Evolutionary conservation across 106 monocot genomes (phyloP).

Genomic region (Dendrobium officinale): DNA sequence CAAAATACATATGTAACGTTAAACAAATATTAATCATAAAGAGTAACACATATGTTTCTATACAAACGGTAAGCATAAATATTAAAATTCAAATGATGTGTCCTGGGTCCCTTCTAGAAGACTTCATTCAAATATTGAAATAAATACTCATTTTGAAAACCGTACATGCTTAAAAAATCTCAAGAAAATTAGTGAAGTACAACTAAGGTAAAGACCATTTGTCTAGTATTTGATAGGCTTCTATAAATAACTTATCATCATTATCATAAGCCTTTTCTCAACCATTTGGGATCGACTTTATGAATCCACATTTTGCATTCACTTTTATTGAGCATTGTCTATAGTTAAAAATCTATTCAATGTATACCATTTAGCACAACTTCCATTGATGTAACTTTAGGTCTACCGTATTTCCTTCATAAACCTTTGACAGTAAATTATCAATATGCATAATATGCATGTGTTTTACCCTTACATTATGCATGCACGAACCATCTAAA

Average conservation of each 20-base stretch:
- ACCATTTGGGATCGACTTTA: neutral
- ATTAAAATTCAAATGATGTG: neutral
- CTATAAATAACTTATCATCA: neutral
- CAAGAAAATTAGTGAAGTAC: neutral
- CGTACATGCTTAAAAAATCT: neutral
- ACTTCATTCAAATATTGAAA: neutral
- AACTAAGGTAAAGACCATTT: neutral
- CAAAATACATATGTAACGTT: neutral
- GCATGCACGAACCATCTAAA: too few relatives aligned
- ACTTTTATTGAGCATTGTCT: too few relatives aligned
- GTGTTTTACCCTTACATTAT: too few relatives aligned
- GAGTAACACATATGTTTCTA: neutral
- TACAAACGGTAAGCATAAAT: neutral
- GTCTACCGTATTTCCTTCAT: too few relatives aligned
- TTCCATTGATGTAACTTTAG: too few relatives aligned
- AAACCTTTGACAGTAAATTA: too few relatives aligned
- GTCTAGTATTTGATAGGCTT: too few relatives aligned
- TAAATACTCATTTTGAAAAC: neutral
- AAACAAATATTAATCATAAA: neutral
- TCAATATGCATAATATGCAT: too few relatives aligned
- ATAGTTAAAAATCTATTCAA: too few relatives aligned
- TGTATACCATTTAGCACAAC: too few relatives aligned
- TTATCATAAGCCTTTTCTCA: neutral
- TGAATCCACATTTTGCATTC: neutral
- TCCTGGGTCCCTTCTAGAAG: neutral